Base-by-base conservation (phyloP, 2,329 filamentous ascomycete genomes). In the Stachybotrys chlorohalonatus region DNA sequence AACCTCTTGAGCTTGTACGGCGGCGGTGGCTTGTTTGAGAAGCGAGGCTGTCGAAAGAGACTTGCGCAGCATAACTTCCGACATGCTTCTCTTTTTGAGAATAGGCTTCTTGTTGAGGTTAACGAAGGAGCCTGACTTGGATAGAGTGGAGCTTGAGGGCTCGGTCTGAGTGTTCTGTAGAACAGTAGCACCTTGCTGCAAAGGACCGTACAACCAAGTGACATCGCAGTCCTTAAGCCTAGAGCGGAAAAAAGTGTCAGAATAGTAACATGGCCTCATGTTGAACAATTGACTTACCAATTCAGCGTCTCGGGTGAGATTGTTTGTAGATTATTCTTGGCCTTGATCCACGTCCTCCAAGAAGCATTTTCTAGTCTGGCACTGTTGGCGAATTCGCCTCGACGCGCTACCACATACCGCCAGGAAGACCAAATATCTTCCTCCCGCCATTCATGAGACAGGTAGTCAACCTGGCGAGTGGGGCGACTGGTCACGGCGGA, bases 401-500 rank as follows among this genome's bases (percentile, higher is more conserved):
- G 80, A 64, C 90, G 88, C 31, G 88, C 86, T 15, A 92, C 85
- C 62, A 97, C 90, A 67, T 95, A 94, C 66, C 91, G 86, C 94
- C 94, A 97, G 1, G 93, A 96, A 6, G 89, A 87, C 92, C 92
- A 97, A 31, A 97, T 95, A 70, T 99, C 93, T 70, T 97, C 92
- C 71, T 96, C 91, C 59, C 82, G 84, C 90, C 93, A 96, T 58
- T 93, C 84, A 66, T 97, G 89, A 16, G 92, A 95, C 50, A 96
- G 81, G 67, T 96, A 96, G 72, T 96, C 92, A n/a, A 96, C 92
- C 71, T 96, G 90, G 60, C 90, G 80, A 49, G 91, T 91, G 1
- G 90, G 90, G 64, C 87, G 83, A 39, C 78, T 79, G 58, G 84
- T 82, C 45, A 95, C 78, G 11, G 87, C 86, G 9, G 85, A 87